phyloP scores from a whole-genome alignment of 129 eudicot genomes.

The Arctium lappa region DNA sequence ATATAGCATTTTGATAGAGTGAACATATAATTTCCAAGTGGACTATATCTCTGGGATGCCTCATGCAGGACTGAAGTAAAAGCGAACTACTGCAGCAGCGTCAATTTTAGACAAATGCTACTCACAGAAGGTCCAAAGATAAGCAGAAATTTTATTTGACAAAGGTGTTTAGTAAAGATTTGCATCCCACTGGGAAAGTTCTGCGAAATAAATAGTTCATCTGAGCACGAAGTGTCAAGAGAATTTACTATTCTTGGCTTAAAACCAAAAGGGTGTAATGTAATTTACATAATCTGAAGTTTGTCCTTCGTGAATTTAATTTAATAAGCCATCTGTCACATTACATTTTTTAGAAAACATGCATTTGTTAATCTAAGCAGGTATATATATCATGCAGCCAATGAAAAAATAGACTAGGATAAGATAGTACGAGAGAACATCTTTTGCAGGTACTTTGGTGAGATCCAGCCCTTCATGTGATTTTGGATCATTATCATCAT shows the following conservation, averaged over 20 bases:
- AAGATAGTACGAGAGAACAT: conserved; percentile 55
- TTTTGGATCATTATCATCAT: conserved; percentile 56
- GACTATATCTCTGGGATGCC: no score
- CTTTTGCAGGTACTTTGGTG: conserved; percentile 61
- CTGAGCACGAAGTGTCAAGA: not conserved
- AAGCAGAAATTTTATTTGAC: not conserved
- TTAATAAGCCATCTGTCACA: not conserved
- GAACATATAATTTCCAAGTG: no score
- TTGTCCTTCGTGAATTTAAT: not conserved
- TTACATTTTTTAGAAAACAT: not conserved
- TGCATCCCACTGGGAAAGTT: not conserved
- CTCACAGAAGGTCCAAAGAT: no score
- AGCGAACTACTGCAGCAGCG: no score
- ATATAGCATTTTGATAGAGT: no score
- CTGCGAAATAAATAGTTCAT: not conserved
- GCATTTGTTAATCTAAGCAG: not conserved
- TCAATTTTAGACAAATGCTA: no score
- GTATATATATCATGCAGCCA: not conserved
- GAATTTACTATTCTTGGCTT: not conserved
- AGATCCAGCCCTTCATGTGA: conserved; percentile 67
- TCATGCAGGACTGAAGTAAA: no score
- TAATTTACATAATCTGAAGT: not conserved
- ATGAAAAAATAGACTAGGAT: conserved; percentile 3
- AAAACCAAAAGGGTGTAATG: not conserved
- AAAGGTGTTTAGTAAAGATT: not conserved